phyloP scores from a whole-genome alignment of 176 grass and related monocot genomes.

The Pharus latifolius region DNA sequence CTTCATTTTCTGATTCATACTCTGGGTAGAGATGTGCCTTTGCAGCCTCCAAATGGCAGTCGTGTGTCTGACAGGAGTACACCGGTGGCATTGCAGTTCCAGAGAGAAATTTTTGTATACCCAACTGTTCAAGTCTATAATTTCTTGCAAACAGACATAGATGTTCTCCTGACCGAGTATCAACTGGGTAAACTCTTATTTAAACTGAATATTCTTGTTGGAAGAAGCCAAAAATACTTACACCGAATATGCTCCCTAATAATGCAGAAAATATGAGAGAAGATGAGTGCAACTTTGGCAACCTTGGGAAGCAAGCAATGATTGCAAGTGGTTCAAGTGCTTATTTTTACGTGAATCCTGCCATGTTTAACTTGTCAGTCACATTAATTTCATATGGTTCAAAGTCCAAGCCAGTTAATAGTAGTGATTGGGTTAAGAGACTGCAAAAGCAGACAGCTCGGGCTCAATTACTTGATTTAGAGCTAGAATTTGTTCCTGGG shows the following conservation, averaged over 20 bases:
- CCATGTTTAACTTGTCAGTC: constrained; percentile 49
- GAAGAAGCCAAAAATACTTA: constrained; percentile 14
- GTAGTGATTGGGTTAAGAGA: constrained; percentile 52
- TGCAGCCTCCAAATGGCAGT: constrained; percentile 39
- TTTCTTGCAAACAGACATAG: constrained; percentile 64
- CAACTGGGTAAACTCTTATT: constrained; percentile 37
- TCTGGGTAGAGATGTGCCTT: constrained; percentile 64
- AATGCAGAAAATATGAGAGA: constrained; percentile 46
- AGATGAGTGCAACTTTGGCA: constrained; percentile 20
- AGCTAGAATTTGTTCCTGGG: constrained; percentile 60
- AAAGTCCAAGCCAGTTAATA: constrained; percentile 61
- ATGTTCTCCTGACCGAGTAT: constrained; percentile 54
- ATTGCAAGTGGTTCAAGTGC: constrained; percentile 58
- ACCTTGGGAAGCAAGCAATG: constrained; percentile 44
- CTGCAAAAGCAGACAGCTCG: constrained; percentile 50
- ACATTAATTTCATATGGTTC: constrained; percentile 52
- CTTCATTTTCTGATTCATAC: constrained; percentile 78
- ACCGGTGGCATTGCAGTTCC: constrained; percentile 46
- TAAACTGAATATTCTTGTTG: constrained; percentile 5
- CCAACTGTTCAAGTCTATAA: constrained; percentile 79
- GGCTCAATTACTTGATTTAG: constrained; percentile 67
- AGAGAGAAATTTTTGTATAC: constrained; percentile 79
- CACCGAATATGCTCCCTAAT: constrained; percentile 11
- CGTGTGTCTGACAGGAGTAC: constrained; percentile 31
- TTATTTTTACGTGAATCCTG: constrained; percentile 80